Base-by-base conservation (phyloP, 169 alveolate genomes). In the Cystoisospora suis region DNA sequence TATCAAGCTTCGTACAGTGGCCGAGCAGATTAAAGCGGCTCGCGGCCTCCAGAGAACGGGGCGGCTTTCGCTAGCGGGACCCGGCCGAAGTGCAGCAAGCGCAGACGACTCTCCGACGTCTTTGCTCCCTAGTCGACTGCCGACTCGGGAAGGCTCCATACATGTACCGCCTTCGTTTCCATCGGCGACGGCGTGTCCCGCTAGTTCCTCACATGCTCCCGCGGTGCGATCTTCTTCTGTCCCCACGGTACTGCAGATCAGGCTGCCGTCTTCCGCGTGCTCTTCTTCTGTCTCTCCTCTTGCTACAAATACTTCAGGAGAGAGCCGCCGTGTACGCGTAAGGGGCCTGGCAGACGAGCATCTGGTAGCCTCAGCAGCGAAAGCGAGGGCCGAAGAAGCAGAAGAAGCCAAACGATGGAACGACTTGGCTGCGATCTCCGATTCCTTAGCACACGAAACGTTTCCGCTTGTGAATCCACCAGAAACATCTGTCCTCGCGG, bases 231-330 rank as follows among this genome's bases (percentile, higher is more conserved):
- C n/a, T n/a, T n/a, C n/a, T n/a, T n/a, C n/a, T n/a, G n/a, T n/a
- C n/a, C n/a, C n/a, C n/a, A n/a, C n/a, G n/a, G n/a, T n/a, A n/a
- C n/a, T n/a, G n/a, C n/a, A n/a, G n/a, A n/a, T n/a, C n/a, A n/a
- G n/a, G n/a, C n/a, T n/a, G n/a, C n/a, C n/a, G n/a, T n/a, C n/a
- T n/a, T n/a, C n/a, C n/a, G n/a, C n/a, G n/a, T n/a, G n/a, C n/a
- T n/a, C n/a, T n/a, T n/a, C 77, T 65, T 36, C 77, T 1, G 77
- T 65, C 45, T 65, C 77, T 15, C 77, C 77, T 23, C 44, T 65
- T n/a, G 45, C 77, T 1, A 44, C 12, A 44, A 9, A 17, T n/a
- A 7, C 34, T n/a, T 65, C 77, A n/a, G 77, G 77, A 7, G 77
- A 65, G 44, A 65, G 42, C 77, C n/a, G 34, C n/a, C n/a, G 45